phyloP scores from a whole-genome alignment of 2,329 filamentous ascomycete species.

The Pseudogymnoascus pannorum region DNA sequence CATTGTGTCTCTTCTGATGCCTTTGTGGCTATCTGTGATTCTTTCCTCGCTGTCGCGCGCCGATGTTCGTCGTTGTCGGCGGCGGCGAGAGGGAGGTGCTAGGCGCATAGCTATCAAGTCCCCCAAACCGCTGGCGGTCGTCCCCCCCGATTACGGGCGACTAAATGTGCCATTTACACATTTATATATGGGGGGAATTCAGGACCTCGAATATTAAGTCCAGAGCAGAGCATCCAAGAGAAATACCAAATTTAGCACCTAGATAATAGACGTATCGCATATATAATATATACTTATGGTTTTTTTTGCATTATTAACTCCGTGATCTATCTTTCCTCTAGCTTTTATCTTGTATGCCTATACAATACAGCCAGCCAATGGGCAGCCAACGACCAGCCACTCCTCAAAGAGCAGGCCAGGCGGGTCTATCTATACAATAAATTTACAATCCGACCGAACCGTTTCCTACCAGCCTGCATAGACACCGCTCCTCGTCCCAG shows the following conservation, averaged over 20 bases:
- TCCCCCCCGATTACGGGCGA: neutral
- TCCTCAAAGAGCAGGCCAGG: conserved; percentile 3
- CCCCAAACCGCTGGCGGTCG: neutral
- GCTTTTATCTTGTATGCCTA: conserved; percentile 1
- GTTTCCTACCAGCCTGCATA: neutral
- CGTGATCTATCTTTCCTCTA: conserved; percentile 4
- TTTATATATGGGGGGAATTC: neutral
- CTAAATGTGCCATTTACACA: neutral
- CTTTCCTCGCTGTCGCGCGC: neutral
- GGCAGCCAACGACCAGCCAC: neutral
- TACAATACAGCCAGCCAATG: conserved; percentile 7
- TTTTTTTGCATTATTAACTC: neutral
- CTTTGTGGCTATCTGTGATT: neutral
- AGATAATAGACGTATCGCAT: neutral
- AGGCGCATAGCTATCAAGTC: neutral
- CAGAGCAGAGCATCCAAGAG: neutral
- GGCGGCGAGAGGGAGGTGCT: neutral
- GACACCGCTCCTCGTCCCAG: neutral
- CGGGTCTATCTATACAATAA: conserved; percentile 7
- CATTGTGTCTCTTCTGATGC: conserved; percentile 21
- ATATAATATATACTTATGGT: conserved; percentile 3
- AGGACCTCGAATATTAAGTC: neutral
- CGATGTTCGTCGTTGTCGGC: neutral
- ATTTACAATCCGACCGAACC: conserved; percentile 1
- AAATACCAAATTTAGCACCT: neutral